Conservation (phyloP, 2,329 filamentous ascomycete genomes). For the Geoglossum cookeanum region DNA sequence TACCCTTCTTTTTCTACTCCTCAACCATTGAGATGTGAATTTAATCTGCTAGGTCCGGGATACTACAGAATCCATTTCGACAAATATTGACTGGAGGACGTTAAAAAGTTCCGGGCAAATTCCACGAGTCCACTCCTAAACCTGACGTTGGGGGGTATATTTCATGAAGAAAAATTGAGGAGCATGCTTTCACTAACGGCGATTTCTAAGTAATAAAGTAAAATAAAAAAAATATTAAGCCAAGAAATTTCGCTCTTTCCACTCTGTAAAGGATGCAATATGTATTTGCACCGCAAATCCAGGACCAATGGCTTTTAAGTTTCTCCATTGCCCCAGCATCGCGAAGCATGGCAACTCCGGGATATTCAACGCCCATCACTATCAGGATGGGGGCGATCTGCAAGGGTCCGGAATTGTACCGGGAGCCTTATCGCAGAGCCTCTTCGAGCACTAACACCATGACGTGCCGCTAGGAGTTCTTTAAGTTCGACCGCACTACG, state of each 20-base stretch:
- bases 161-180: background rate
- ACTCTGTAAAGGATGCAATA: too few species aligned
- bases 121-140: background rate
- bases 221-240: background rate
- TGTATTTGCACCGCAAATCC: too few species aligned
- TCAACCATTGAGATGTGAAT: background rate
- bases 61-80: background rate
- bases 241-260: too few species aligned
- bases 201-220: background rate
- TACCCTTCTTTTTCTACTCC: background rate
- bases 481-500: background rate
- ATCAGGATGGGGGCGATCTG: too few species aligned
- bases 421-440: background rate
- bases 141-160: background rate
- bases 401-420: too few species aligned
- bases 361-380: too few species aligned
- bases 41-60: background rate
- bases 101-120: background rate
- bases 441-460: background rate
- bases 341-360: too few species aligned
- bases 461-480: background rate
- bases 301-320: too few species aligned
- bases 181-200: background rate
- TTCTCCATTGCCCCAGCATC: too few species aligned
- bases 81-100: background rate